Percentiles rank a stretch among this genome's conserved stretches.
These are phyloP conservation scores for Sistotremastrum niveocremeum DNA, from an alignment of 768 basidiomycete genomes.

Conservation along the genomic window DNA sequence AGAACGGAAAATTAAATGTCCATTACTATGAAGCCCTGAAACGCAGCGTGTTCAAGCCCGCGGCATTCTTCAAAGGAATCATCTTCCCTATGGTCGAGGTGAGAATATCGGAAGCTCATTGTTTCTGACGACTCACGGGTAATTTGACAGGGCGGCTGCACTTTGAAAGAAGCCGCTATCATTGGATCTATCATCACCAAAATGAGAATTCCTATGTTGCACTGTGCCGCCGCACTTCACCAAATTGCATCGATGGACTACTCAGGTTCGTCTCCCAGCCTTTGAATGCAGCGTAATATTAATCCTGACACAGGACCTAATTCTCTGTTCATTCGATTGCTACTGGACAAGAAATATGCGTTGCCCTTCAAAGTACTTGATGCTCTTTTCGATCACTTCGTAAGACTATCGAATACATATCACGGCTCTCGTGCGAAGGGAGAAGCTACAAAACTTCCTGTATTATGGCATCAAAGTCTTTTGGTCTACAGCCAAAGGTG, in stretches of 20 bases:
- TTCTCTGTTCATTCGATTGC: constrained; percentile 90
- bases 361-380: constrained; percentile 97
- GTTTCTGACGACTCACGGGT: constrained; percentile 1
- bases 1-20: constrained; percentile 79
- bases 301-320: constrained; percentile 48
- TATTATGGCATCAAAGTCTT: constrained; percentile 95
- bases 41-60: constrained; percentile 88
- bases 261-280: constrained; percentile 37
- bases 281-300: background rate
- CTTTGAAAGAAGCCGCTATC: constrained; percentile 89
- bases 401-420: constrained; percentile 86
- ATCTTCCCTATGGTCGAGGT: constrained; percentile 93
- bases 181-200: constrained; percentile 82
- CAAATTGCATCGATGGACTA: constrained; percentile 96
- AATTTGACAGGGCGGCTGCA: constrained; percentile 50
- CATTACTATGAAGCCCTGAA: constrained; percentile 93
- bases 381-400: constrained; percentile 95
- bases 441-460: constrained; percentile 76
- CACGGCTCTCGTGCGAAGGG: constrained; percentile 50
- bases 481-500: constrained; percentile 90
- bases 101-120: constrained; percentile 13
- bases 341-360: constrained; percentile 96
- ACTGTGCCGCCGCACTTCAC: constrained; percentile 88
- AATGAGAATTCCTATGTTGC: constrained; percentile 90
- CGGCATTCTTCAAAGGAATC: constrained; percentile 96